Evolutionary conservation across 2,329 filamentous ascomycete species (phyloP).

Genomic region (Knufia fluminis): DNA sequence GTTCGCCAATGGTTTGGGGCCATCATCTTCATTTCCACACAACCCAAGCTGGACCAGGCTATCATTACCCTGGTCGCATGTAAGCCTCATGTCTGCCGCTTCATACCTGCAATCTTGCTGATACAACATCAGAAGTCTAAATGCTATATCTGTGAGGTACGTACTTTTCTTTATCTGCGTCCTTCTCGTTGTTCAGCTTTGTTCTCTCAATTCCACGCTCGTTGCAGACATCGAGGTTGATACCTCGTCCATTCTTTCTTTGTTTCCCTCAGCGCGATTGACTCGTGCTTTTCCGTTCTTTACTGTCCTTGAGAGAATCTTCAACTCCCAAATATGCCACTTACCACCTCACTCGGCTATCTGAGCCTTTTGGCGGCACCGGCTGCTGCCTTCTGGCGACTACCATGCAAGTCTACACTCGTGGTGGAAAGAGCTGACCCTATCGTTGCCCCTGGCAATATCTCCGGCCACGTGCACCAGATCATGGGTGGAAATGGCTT

Average conservation of each 20-base stretch:
- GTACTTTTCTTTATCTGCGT: constrained; percentile 8
- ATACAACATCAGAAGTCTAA: background rate
- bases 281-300: constrained; percentile 6
- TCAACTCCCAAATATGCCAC: constrained; percentile 7
- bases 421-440: constrained; percentile 45
- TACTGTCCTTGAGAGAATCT: background rate
- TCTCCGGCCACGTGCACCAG: constrained; percentile 58
- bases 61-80: background rate
- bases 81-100: background rate
- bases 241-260: constrained; percentile 1
- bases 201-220: constrained; percentile 14
- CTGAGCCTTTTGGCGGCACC: constrained; percentile 20
- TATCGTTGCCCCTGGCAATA: constrained; percentile 52
- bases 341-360: background rate
- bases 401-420: constrained; percentile 24
- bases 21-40: background rate
- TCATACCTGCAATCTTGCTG: background rate
- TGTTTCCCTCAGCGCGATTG: constrained; percentile 9
- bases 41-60: background rate
- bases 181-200: constrained; percentile 12
- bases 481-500: constrained; percentile 65
- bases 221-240: constrained; percentile 7
- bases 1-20: background rate
- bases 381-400: constrained; percentile 23
- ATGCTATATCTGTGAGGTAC: background rate